Evolutionary conservation across 2,329 filamentous ascomycete genomes (phyloP).

Genomic region (Fusarium annulatum): DNA sequence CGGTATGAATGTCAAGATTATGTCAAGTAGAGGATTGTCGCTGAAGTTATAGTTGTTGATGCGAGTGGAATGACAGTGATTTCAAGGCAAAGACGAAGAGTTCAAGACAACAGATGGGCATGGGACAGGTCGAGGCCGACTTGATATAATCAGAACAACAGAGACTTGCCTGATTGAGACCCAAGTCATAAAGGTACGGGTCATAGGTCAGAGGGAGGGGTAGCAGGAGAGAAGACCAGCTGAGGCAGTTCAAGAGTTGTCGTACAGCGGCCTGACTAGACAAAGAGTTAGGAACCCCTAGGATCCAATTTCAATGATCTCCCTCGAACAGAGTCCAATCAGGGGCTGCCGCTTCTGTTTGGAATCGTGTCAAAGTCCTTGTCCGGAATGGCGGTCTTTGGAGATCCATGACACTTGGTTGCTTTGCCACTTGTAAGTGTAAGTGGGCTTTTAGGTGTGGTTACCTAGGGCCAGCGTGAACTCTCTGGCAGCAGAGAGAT

Average conservation of each 20-base stretch:
- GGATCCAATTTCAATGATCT: not conserved
- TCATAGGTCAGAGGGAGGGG: not conserved
- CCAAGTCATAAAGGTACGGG: not conserved
- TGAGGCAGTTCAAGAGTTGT: slow-evolving; percentile 10
- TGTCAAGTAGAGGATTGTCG: not conserved
- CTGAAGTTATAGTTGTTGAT: not conserved
- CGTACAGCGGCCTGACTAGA: slow-evolving; percentile 3
- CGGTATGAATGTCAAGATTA: not conserved
- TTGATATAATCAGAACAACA: not conserved
- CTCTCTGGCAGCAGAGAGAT: not conserved
- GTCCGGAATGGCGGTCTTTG: slow-evolving; percentile 16
- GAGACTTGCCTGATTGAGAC: not conserved
- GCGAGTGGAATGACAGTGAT: slow-evolving; percentile 26
- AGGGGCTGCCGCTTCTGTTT: not conserved
- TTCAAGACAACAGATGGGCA: not conserved
- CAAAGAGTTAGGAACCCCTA: slow-evolving; percentile 11
- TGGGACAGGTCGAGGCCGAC: not conserved
- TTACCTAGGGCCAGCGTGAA: slow-evolving; percentile 2
- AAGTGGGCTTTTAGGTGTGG: slow-evolving; percentile 10
- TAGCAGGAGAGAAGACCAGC: not conserved
- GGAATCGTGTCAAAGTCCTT: slow-evolving; percentile 12
- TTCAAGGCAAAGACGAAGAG: not conserved
- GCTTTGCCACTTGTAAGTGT: slow-evolving; percentile 26
- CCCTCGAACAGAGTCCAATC: slow-evolving; percentile 10
- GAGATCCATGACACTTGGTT: slow-evolving; percentile 33